Percentiles rank a stretch among this genome's conserved stretches.
phyloP scores from a whole-genome alignment of 2,329 filamentous ascomycete species.

The Ophiostoma montium region DNA sequence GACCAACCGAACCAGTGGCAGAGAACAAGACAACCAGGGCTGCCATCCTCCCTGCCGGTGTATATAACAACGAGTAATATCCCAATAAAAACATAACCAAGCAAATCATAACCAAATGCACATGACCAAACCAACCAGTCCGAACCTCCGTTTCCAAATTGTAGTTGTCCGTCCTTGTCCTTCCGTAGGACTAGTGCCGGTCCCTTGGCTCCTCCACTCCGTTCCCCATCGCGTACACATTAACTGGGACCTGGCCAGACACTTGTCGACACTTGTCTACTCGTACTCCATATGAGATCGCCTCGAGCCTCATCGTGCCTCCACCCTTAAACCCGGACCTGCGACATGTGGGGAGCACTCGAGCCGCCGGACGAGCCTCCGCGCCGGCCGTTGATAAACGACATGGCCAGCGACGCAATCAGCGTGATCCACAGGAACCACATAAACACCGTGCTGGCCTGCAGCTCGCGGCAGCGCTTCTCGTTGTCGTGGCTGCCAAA shows the following conservation, averaged over 20 bases:
- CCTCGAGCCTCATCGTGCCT: no score
- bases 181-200: no score
- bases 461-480: slow-evolving; percentile 60
- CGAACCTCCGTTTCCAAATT: neutral
- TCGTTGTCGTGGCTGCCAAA: slow-evolving; percentile 44
- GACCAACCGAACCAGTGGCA: neutral
- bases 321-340: slow-evolving; percentile 25
- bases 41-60: neutral
- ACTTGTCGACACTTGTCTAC: slow-evolving; percentile 1
- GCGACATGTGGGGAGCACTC: slow-evolving; percentile 37
- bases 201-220: slow-evolving; percentile 7
- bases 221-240: slow-evolving; percentile 1
- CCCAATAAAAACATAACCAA: neutral
- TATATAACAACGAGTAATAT: slow-evolving; percentile 3
- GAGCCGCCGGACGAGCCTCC: slow-evolving; percentile 26
- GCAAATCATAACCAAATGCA: neutral
- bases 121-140: neutral
- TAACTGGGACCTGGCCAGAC: slow-evolving; percentile 3
- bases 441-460: slow-evolving; percentile 61
- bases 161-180: no score
- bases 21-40: neutral
- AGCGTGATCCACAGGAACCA: slow-evolving; percentile 63
- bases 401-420: slow-evolving; percentile 40
- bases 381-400: slow-evolving; percentile 38
- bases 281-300: neutral